phyloP scores from a whole-genome alignment of 306 rosid species.

The Cajanus cajan region DNA sequence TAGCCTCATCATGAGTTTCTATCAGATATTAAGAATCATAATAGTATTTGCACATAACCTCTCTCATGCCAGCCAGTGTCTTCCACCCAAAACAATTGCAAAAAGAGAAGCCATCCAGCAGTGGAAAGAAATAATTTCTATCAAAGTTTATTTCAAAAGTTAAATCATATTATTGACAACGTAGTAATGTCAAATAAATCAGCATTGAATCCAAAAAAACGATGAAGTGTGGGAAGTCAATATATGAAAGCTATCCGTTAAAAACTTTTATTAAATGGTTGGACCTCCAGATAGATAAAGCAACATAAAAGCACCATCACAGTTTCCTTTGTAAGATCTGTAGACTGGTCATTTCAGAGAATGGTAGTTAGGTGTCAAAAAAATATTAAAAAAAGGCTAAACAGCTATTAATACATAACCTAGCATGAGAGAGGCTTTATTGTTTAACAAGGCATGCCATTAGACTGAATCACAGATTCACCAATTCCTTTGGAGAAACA shows the following conservation, averaged over 20 bases:
- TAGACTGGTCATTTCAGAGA: neutral
- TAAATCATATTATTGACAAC: too few relatives aligned
- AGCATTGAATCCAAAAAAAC: neutral
- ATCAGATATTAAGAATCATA: neutral
- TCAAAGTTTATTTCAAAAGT: too few relatives aligned
- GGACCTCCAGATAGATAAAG: neutral
- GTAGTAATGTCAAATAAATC: constrained; percentile 5
- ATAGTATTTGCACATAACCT: too few relatives aligned
- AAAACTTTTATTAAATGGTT: neutral
- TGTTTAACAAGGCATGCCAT: constrained; percentile 5
- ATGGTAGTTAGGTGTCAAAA: neutral
- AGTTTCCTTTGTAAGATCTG: neutral
- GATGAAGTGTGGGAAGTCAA: neutral
- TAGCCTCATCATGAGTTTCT: constrained; percentile 3
- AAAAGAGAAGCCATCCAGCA: constrained; percentile 7
- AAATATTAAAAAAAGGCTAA: neutral
- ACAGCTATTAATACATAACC: constrained; percentile 6
- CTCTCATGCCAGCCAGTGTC: too few relatives aligned
- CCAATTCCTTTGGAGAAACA: constrained; percentile 15
- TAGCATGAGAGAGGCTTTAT: constrained; percentile 3
- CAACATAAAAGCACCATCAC: neutral
- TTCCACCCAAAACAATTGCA: constrained; percentile 4
- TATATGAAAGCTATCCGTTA: neutral
- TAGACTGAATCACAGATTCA: constrained; percentile 18
- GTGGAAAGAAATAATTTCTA: too few relatives aligned